Conservation (phyloP, 2,329 filamentous ascomycete species). For the Apiospora pterosperma region DNA sequence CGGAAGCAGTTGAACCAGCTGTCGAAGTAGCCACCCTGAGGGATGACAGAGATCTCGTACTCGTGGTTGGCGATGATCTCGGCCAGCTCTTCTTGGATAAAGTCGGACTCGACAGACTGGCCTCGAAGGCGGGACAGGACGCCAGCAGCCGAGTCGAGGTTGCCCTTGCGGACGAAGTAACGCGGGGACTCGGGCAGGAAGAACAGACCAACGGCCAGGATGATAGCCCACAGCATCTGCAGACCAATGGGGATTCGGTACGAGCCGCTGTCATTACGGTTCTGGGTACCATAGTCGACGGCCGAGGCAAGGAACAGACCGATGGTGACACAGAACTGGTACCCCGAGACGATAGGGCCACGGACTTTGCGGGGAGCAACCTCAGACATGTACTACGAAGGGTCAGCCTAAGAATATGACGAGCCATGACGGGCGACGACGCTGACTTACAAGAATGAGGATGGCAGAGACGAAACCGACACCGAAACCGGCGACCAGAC, state of each 20-base stretch:
- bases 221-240: conserved; percentile 77
- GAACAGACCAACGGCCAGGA: conserved; percentile 69
- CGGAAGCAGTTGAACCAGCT: conserved; percentile 69
- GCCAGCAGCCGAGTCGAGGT: conserved; percentile 60
- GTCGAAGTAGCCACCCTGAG: conserved; percentile 59
- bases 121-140: conserved; percentile 69
- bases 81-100: conserved; percentile 73
- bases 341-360: conserved; percentile 75
- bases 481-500: conserved; percentile 72
- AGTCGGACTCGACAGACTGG: conserved; percentile 68
- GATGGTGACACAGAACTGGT: conserved; percentile 81
- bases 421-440: not conserved
- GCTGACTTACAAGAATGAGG: conserved; percentile 56
- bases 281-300: conserved; percentile 69
- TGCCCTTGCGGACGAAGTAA: conserved; percentile 77
- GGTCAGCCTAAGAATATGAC: not conserved
- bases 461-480: conserved; percentile 79
- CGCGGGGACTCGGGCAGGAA: conserved; percentile 82
- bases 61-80: conserved; percentile 89
- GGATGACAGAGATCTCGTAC: conserved; percentile 72
- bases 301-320: conserved; percentile 73
- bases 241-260: conserved; percentile 81
- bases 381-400: conserved; percentile 72
- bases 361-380: conserved; percentile 72
- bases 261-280: conserved; percentile 57